Evolutionary conservation across 176 grass and related monocot genomes (phyloP).

Genomic region (Aegilops sharonensis): DNA sequence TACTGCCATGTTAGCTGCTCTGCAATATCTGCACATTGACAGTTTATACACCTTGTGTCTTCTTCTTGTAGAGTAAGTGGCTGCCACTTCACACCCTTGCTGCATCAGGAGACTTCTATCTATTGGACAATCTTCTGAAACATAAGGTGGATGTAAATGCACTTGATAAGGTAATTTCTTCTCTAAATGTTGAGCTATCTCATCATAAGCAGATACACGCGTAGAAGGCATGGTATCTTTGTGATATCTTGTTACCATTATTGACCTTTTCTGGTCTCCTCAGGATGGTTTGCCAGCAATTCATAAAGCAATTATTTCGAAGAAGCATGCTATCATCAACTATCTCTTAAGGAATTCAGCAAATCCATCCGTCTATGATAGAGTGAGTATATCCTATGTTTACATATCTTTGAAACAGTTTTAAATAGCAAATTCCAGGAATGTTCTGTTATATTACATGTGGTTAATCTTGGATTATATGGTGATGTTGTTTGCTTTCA

Average conservation of each 20-base stretch:
- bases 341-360: constrained; percentile 93
- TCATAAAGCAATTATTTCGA: constrained; percentile 87
- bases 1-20: constrained; percentile 17
- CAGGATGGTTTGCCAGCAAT: constrained; percentile 80
- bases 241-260: not conserved
- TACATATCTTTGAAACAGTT: not conserved
- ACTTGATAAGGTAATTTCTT: constrained; percentile 68
- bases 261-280: constrained; percentile 12
- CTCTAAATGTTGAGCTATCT: not conserved
- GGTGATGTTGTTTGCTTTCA: not conserved
- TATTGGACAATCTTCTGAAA: constrained; percentile 77
- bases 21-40: constrained; percentile 4
- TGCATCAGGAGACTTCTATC: constrained; percentile 90
- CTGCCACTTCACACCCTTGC: constrained; percentile 74
- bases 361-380: constrained; percentile 86
- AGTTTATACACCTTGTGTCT: not conserved
- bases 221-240: not conserved
- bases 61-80: constrained; percentile 82
- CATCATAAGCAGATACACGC: not conserved
- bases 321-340: constrained; percentile 90
- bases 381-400: constrained; percentile 47
- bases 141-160: constrained; percentile 78
- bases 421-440: not conserved
- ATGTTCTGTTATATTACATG: not conserved
- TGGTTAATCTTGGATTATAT: not conserved